Base-by-base conservation (phyloP, 1,139 yeast genomes). In the Ashbya aceris region DNA sequence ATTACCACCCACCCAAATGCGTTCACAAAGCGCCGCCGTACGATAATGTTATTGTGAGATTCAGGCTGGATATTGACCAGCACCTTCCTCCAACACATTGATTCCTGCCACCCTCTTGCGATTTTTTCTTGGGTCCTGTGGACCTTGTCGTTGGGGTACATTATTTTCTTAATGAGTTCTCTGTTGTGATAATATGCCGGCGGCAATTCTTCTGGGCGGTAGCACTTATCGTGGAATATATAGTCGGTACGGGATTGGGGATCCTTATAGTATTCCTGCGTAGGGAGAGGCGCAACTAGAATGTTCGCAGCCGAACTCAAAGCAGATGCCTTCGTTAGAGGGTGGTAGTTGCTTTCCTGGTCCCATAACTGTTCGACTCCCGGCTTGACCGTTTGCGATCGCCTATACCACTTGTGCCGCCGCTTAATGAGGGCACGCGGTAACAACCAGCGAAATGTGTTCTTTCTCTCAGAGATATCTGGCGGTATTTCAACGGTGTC, bases 1-100 rank as follows among this genome's bases (percentile, higher is more conserved):
- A 91, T 71, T 0, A 87, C 96, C 0, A 85, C 87, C 96, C 97
- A 89, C 1, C 99, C 99, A 64, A 83, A 87, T 0, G 96, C 95
- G 66, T 91, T 91, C 8, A 95, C 80, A 67, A 85, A 91, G 47
- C 89, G 67, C 53, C 99, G 70, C 49, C 99, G 68, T 1, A 91
- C 98, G 29, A 85, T 71, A 39, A 91, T 89, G 55, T 89, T 93
- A 58, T 91, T 91, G 57, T 91, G 99, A 0, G 99, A 96, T 63
- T 91, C 99, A 0, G 96, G 96, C 48, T 79, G 77, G 45, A 93
- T 66, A 39, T 77, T 76, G 1, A 89, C 96, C 27, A 93, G 64
- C 1, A 93, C 96, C 62, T 91, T 91, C 37, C 97, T 70, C 99
- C 99, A 91, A 3, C 75, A 64, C 85, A 87, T 76, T 7, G 75